Percentiles rank a stretch among this genome's conserved stretches.
Evolutionary conservation across 164 flowering plant species (phyloP).

Genomic region (Chloranthus sessilifolius): DNA sequence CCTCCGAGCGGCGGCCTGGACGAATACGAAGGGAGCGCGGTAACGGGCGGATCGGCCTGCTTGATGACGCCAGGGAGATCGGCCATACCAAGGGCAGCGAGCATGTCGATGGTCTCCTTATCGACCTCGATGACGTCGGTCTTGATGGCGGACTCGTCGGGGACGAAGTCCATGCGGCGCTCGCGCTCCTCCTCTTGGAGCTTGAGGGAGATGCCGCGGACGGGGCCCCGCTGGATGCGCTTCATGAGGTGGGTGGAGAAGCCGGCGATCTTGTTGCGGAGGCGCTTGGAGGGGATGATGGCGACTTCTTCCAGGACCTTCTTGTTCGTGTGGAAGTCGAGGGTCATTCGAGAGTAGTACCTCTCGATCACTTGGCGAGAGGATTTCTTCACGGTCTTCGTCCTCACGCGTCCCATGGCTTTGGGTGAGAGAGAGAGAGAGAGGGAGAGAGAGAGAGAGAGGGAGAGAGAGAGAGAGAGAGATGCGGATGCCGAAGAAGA

Average conservation of each 20-base stretch:
- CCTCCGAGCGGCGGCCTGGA: conserved; percentile 4
- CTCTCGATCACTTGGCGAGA: conserved; percentile 66
- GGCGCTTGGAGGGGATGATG: conserved; percentile 69
- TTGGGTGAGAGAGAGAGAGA: neutral
- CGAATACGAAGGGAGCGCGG: conserved; percentile 6
- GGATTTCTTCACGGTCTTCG: conserved; percentile 79
- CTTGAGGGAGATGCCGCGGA: conserved; percentile 70
- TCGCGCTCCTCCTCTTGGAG: conserved; percentile 78
- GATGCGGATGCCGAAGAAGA: too few species aligned
- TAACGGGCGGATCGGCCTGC: conserved; percentile 26
- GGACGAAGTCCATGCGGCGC: conserved; percentile 75
- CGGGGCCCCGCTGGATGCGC: conserved; percentile 70
- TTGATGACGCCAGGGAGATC: conserved; percentile 52
- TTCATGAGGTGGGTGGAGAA: conserved; percentile 77
- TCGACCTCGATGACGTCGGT: conserved; percentile 56
- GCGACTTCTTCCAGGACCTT: conserved; percentile 71
- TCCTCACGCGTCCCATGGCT: conserved; percentile 60
- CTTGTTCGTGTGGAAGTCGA: conserved; percentile 82
- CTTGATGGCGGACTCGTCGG: conserved; percentile 60
- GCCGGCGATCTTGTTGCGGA: conserved; percentile 81
- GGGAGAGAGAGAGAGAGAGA: conserved; percentile 1
- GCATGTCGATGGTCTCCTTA: conserved; percentile 66
- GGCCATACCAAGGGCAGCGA: conserved; percentile 52
- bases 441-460: neutral
- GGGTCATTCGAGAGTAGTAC: conserved; percentile 71